Evolutionary conservation across 2,329 filamentous ascomycete species (phyloP).

Genomic region (Proliferodiscus dingleyae): DNA sequence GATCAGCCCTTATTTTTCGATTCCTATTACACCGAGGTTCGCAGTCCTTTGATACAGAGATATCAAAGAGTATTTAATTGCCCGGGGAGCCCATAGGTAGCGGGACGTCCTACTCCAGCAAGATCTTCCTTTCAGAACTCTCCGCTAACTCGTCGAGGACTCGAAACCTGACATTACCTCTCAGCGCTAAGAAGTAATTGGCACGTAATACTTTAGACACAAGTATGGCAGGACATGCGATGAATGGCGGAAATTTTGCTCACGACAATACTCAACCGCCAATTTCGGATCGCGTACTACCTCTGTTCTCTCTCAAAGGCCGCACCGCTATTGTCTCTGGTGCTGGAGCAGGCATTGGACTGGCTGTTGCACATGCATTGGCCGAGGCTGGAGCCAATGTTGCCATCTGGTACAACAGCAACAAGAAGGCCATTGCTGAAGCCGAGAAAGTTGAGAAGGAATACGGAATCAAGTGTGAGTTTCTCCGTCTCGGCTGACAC

Average conservation of each 20-base stretch:
- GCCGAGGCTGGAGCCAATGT: conserved; percentile 42
- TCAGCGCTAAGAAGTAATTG: too few relatives aligned
- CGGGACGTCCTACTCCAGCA: too few relatives aligned
- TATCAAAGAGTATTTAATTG: too few relatives aligned
- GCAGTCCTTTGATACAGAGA: too few relatives aligned
- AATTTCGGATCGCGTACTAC: conserved; percentile 16
- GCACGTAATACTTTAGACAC: too few relatives aligned
- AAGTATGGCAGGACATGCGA: conserved; percentile 19
- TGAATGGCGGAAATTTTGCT: conserved; percentile 43
- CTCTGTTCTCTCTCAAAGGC: conserved; percentile 51
- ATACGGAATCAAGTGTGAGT: conserved; percentile 63
- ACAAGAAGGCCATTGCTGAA: conserved; percentile 57
- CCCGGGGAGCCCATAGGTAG: too few relatives aligned
- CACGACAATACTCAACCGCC: conserved; percentile 51
- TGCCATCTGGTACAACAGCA: conserved; percentile 56
- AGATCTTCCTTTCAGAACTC: too few relatives aligned
- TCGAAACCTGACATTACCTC: too few relatives aligned
- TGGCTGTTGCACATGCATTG: conserved; percentile 40
- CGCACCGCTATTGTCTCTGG: conserved; percentile 50
- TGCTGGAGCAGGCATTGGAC: conserved; percentile 41
- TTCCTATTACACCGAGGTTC: background rate
- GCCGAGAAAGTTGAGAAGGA: conserved; percentile 41
- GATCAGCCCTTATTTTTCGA: background rate
- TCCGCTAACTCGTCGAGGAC: too few relatives aligned
- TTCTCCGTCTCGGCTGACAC: background rate